Conservation (phyloP, 2,329 filamentous ascomycete genomes). For the Epichloe glyceriae region DNA sequence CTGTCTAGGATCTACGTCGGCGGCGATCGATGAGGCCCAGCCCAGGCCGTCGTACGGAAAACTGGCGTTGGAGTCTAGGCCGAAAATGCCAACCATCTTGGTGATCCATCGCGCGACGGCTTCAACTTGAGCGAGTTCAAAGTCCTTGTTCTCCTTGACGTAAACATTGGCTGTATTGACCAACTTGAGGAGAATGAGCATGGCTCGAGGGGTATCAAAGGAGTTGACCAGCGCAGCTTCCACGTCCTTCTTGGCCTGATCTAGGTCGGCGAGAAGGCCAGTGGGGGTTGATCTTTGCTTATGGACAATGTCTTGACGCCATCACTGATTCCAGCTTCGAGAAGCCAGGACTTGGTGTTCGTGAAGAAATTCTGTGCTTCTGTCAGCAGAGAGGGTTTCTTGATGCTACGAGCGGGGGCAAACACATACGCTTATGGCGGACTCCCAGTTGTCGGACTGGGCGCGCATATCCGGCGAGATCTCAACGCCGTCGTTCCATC, state of each 20-base stretch:
- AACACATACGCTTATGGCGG: conserved; percentile 49
- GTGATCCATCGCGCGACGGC: conserved; percentile 67
- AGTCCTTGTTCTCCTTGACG: conserved; percentile 32
- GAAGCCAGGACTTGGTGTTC: conserved; percentile 40
- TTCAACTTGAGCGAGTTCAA: conserved; percentile 35
- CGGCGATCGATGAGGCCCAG: conserved; percentile 34
- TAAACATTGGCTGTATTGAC: conserved; percentile 64
- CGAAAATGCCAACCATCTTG: conserved; percentile 71
- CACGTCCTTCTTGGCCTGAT: conserved; percentile 42
- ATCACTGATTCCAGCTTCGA: conserved; percentile 26
- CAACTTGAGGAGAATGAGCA: conserved; percentile 65
- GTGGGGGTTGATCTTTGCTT: conserved; percentile 17
- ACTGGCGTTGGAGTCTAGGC: conserved; percentile 53
- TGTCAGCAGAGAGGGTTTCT: not conserved
- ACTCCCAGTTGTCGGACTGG: conserved; percentile 67
- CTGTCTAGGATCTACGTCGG: conserved; percentile 29
- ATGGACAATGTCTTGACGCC: conserved; percentile 27
- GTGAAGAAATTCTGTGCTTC: conserved; percentile 42
- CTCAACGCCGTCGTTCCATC: conserved; percentile 85
- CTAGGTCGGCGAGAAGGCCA: conserved; percentile 28
- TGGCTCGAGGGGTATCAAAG: conserved; percentile 71
- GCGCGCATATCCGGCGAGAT: conserved; percentile 74
- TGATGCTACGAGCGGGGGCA: not conserved
- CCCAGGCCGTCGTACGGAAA: conserved; percentile 43
- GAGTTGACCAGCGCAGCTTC: conserved; percentile 61